Evolutionary conservation across 192 early-diverging fungal species (phyloP), one percentile per base, ranked within the genome.

Genomic region (Entrophospora sp.): DNA sequence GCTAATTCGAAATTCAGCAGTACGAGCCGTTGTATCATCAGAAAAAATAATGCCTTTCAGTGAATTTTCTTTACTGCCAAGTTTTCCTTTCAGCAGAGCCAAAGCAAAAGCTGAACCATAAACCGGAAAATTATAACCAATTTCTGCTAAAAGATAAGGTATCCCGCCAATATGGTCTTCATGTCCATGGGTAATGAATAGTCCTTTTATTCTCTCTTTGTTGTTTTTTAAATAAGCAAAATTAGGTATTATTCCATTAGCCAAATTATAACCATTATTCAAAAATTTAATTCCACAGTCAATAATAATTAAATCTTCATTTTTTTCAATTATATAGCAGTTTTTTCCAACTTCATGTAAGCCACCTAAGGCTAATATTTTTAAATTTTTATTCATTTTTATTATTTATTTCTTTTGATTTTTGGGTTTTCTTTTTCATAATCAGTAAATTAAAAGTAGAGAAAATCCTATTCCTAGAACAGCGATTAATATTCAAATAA

Each of bases 321-420:
- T 49, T 49, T 49, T 49, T 49, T 49, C 48, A 5, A 49, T 10
- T 10, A 49, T n/a, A 49, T 49, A 49, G 48, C 48, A 49, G 20
- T 49, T 49, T 49, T 49, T 49, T 22, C 48, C 48, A 6, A 49
- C 48, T 49, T 49, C 48, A 22, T 49, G 48, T 49, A 49, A 49
- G 48, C 48, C 48, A 49, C 48, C 48, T 6, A 49, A 24, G 48
- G 48, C 48, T 10, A 49, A 49, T 14, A 49, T 49, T 49, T 49
- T 49, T 49, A 49, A 49, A 49, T 49, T 49, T 10, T 24, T 49
- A 49, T 9, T n/a, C 48, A 49, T 49, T n/a, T 10, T n/a, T n/a
- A 20, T 10, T 9, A 6, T 49, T 49, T n/a, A 10, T 49, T 49
- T 5, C 18, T 49, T n/a, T 22, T 49, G n/a, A n/a, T n/a, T n/a